These are phyloP conservation scores for Hemileia vastatrix DNA, from an alignment of 1,284 basidiomycete genomes.

Conservation along the genomic window DNA sequence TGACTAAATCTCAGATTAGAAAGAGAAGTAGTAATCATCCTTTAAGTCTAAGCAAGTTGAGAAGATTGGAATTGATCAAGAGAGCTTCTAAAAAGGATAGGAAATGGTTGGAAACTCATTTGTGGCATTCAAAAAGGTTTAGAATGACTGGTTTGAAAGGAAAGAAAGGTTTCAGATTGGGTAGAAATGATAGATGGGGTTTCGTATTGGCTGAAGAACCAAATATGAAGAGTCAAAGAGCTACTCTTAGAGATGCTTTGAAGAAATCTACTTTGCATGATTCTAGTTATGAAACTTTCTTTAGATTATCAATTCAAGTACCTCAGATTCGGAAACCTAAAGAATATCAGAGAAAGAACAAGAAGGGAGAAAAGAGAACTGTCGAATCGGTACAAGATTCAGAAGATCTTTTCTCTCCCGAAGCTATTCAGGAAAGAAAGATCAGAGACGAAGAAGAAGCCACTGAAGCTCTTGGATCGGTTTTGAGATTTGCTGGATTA, in stretches of 20 bases:
- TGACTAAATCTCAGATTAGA: too few species aligned
- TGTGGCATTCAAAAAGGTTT: conserved; percentile 43
- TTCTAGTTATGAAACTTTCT: conserved; percentile 31
- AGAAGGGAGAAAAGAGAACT: neutral
- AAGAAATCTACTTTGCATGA: conserved; percentile 33
- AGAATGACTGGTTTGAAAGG: conserved; percentile 30
- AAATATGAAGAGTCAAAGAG: conserved; percentile 36
- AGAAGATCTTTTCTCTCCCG: neutral
- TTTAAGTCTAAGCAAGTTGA: too few species aligned
- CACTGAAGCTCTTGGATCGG: neutral
- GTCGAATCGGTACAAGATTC: neutral
- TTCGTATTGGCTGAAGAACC: conserved; percentile 34
- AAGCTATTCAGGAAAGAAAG: neutral
- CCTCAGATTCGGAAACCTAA: neutral
- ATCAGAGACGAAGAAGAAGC: neutral
- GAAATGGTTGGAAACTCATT: conserved; percentile 42
- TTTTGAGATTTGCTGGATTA: neutral
- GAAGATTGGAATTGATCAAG: too few species aligned
- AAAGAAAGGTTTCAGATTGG: neutral
- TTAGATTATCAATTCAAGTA: conserved; percentile 7
- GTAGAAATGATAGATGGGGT: conserved; percentile 1
- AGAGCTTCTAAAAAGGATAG: conserved; percentile 28
- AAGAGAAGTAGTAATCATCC: too few species aligned
- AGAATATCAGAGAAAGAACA: neutral
- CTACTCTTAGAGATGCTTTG: conserved; percentile 30